Conservation (phyloP, 2,329 filamentous ascomycete species). For the Beauveria sp. region DNA sequence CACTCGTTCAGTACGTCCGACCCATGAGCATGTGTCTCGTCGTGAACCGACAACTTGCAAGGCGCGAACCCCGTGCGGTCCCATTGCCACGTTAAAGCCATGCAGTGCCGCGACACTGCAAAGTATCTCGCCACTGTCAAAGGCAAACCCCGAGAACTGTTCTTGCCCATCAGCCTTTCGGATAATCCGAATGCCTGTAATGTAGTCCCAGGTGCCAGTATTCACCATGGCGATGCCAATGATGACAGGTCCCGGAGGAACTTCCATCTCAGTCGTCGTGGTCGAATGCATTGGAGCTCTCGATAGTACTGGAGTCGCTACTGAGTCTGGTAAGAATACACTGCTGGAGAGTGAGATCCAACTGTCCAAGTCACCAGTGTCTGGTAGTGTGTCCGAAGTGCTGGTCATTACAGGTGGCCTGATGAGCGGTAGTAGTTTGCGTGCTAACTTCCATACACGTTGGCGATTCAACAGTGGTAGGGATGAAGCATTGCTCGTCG, state of each 20-base stretch:
- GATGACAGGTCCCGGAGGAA: background rate
- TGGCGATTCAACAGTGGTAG: background rate
- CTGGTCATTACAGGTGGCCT: background rate
- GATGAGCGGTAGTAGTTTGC: background rate
- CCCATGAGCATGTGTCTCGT: background rate
- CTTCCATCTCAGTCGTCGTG: background rate
- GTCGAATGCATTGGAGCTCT: background rate
- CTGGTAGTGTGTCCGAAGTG: background rate
- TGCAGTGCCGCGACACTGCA: background rate
- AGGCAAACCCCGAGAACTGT: background rate
- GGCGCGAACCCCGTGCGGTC: background rate
- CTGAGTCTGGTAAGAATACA: background rate
- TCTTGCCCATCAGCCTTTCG: background rate
- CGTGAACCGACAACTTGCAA: background rate
- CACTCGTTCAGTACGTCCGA: background rate
- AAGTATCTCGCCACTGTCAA: background rate
- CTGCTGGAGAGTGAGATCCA: background rate
- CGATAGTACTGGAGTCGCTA: no score
- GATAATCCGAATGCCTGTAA: background rate
- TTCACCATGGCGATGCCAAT: background rate
- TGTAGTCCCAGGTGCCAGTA: background rate
- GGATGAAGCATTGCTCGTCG: background rate
- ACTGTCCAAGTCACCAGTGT: background rate
- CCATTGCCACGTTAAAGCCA: background rate
- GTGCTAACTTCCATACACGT: background rate